These are phyloP conservation scores for Fusarium buxicola DNA, from an alignment of 2,329 filamentous ascomycete species.

Conservation along the genomic window DNA sequence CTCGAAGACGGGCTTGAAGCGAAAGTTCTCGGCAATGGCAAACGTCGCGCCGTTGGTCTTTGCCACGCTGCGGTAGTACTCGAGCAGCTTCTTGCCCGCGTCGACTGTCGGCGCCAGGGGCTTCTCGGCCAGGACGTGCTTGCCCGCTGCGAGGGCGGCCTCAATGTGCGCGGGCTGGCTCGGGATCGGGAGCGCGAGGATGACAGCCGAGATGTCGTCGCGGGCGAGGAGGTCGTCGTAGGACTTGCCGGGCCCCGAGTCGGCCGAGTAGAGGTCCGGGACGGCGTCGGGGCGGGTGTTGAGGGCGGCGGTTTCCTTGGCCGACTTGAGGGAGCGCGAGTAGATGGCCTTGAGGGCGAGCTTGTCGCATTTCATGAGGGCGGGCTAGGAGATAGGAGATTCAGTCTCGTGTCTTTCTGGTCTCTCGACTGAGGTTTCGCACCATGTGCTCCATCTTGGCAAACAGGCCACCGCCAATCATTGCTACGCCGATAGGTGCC, in stretches of 20 bases:
- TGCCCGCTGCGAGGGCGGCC: constrained; percentile 70
- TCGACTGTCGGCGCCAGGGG: constrained; percentile 72
- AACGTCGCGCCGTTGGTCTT: constrained; percentile 55
- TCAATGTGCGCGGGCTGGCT: constrained; percentile 69
- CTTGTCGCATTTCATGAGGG: constrained; percentile 63
- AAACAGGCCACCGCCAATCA: constrained; percentile 74
- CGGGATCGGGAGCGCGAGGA: constrained; percentile 72
- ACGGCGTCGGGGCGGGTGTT: constrained; percentile 46
- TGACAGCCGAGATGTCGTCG: constrained; percentile 65
- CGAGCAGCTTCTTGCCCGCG: constrained; percentile 55
- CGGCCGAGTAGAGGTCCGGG: constrained; percentile 68
- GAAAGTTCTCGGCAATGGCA: constrained; percentile 78
- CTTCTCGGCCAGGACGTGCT: constrained; percentile 78
- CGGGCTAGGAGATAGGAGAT: constrained; percentile 57
- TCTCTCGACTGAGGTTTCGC: constrained; percentile 28
- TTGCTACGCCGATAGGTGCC: constrained; percentile 63
- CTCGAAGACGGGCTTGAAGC: constrained; percentile 68
- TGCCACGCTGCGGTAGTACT: constrained; percentile 47
- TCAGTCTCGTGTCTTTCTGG: constrained; percentile 19
- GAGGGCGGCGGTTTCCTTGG: constrained; percentile 58
- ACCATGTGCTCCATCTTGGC: constrained; percentile 69
- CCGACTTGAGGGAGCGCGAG: constrained; percentile 70
- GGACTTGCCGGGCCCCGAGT: constrained; percentile 58
- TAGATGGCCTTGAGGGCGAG: constrained; percentile 73
- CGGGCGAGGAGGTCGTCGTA: constrained; percentile 65